phyloP scores from a whole-genome alignment of 1,284 basidiomycete genomes.

The Trichosporon faecale region DNA sequence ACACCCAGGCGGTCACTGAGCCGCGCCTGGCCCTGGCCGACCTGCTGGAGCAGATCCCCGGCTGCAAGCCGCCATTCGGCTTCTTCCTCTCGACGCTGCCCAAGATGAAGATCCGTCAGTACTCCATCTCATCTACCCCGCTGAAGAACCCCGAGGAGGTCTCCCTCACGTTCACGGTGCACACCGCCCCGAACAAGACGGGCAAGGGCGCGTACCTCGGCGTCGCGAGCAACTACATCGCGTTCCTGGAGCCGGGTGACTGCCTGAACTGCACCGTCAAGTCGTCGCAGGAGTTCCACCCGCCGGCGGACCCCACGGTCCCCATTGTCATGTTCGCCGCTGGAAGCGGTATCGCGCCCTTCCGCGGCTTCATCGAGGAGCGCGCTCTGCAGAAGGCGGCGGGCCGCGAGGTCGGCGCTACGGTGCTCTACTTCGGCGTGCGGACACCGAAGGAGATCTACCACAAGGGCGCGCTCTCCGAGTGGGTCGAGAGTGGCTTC shows the following conservation, averaged over 20 bases:
- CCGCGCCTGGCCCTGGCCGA: slow-evolving; percentile 52
- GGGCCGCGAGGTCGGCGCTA: slow-evolving; percentile 55
- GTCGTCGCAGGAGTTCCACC: slow-evolving; percentile 56
- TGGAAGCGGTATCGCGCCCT: slow-evolving; percentile 58
- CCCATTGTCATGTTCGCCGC: slow-evolving; percentile 59
- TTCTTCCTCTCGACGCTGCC: slow-evolving; percentile 25
- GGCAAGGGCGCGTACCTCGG: slow-evolving; percentile 51
- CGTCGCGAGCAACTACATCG: slow-evolving; percentile 58
- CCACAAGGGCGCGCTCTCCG: slow-evolving; percentile 55
- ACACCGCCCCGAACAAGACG: slow-evolving; percentile 51
- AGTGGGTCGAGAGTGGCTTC: slow-evolving; percentile 55
- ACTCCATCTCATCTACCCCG: slow-evolving; percentile 57
- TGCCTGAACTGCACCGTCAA: slow-evolving; percentile 56
- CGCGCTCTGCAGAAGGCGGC: slow-evolving; percentile 56
- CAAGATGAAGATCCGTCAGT: slow-evolving; percentile 29
- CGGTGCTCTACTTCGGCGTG: slow-evolving; percentile 59
- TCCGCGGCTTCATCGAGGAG: slow-evolving; percentile 60
- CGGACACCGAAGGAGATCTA: slow-evolving; percentile 55
- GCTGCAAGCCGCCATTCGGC: slow-evolving; percentile 40
- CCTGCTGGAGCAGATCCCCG: slow-evolving; percentile 54
- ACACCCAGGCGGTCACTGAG: slow-evolving; percentile 31
- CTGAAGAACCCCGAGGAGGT: slow-evolving; percentile 55
- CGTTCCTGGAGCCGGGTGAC: slow-evolving; percentile 54
- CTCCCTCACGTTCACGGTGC: slow-evolving; percentile 56
- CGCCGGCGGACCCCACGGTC: slow-evolving; percentile 53